Conservation (phyloP, 352 stramenopile species). For the Achlya hypogyna region DNA sequence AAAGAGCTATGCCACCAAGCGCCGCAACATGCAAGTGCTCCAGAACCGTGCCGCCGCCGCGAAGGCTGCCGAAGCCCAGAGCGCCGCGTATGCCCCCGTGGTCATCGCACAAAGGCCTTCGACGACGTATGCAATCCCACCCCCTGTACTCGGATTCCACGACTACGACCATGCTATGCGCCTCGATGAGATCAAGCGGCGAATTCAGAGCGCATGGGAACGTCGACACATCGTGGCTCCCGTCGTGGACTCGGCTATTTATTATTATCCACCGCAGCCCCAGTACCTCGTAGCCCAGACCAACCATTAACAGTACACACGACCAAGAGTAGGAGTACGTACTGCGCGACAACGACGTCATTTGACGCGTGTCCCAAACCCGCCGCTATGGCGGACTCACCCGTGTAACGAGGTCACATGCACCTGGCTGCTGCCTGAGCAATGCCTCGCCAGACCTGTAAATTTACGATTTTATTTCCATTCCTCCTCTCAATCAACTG, state of each 20-base stretch:
- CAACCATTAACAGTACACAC: too few species aligned
- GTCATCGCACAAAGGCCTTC: too few species aligned
- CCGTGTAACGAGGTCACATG: too few species aligned
- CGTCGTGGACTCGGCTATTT: neutral
- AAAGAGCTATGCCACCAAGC: conserved; percentile 20
- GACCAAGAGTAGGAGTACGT: neutral
- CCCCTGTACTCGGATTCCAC: neutral
- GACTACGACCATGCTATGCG: neutral
- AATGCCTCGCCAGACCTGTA: too few species aligned
- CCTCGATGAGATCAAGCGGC: conserved; percentile 13
- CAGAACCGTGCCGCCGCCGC: neutral
- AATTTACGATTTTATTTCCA: too few species aligned
- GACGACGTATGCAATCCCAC: neutral
- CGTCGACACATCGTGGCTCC: neutral
- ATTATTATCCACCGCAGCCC: neutral
- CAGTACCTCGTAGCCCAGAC: too few species aligned
- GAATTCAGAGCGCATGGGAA: conserved; percentile 19
- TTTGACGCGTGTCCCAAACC: too few species aligned
- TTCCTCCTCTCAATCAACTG: too few species aligned
- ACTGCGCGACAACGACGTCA: too few species aligned
- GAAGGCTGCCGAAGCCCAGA: neutral
- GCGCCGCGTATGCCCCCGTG: neutral
- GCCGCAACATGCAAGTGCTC: conserved; percentile 15
- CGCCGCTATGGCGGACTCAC: too few species aligned
- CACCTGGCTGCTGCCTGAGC: too few species aligned